A percentile compares a stretch with the other conserved stretches of the same genome.
Evolutionary conservation across 1,284 basidiomycete genomes (phyloP).

Genomic region (Hortiboletus rubellus): DNA sequence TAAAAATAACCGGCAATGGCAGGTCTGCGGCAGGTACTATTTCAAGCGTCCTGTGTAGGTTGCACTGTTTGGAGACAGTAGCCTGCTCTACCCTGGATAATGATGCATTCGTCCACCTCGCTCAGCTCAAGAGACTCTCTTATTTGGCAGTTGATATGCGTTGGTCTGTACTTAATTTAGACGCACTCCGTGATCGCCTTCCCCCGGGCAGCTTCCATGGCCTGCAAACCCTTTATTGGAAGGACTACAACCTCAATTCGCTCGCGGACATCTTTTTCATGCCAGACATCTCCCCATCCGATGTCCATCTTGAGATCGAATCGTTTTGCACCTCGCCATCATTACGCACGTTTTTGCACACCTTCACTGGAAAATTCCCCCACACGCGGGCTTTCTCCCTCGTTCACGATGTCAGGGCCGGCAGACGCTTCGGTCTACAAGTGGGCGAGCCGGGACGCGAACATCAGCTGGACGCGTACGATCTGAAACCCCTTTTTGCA

Average conservation of each 20-base stretch:
- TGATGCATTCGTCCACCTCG: constrained; percentile 26
- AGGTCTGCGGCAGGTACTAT: constrained; percentile 17
- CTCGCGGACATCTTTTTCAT: constrained; percentile 24
- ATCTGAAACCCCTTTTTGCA: constrained; percentile 17
- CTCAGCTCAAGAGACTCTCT: constrained; percentile 21
- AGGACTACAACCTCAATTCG: constrained; percentile 19
- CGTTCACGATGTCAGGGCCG: constrained; percentile 21
- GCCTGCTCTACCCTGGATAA: constrained; percentile 24
- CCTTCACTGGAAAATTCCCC: constrained; percentile 19
- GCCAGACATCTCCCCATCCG: constrained; percentile 16
- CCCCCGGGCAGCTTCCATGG: constrained; percentile 10
- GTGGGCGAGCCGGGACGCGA: constrained; percentile 18
- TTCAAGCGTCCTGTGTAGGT: constrained; percentile 15
- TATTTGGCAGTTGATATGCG: constrained; percentile 23
- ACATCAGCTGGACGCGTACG: constrained; percentile 10
- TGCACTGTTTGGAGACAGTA: constrained; percentile 16
- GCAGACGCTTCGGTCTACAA: constrained; percentile 24
- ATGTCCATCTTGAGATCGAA: constrained; percentile 22
- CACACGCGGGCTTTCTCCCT: constrained; percentile 21
- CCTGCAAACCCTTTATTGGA: constrained; percentile 23
- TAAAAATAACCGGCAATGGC: constrained; percentile 26
- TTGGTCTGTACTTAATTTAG: constrained; percentile 22
- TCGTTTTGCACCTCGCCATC: constrained; percentile 22
- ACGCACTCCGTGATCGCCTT: constrained; percentile 13
- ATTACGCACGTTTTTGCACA: constrained; percentile 16